Conservation (phyloP, 2,329 filamentous ascomycete species). For the Phoma sp. region DNA sequence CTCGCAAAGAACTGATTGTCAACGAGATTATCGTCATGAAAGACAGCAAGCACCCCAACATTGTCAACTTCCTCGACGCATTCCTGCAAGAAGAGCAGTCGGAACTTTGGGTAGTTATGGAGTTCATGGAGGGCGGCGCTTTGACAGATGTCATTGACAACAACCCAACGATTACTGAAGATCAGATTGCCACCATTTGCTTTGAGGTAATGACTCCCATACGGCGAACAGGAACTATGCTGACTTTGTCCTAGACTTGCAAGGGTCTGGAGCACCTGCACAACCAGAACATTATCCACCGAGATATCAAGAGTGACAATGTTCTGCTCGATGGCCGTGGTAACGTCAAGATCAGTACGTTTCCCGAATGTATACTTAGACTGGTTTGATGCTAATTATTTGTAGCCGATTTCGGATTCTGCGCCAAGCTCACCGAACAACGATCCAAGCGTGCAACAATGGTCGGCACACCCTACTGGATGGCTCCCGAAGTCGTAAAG, state of each 20-base stretch:
- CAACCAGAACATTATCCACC: slow-evolving; percentile 95
- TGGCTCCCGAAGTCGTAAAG: slow-evolving; percentile 99
- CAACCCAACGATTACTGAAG: slow-evolving; percentile 90
- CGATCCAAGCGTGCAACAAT: slow-evolving; percentile 98
- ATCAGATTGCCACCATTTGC: slow-evolving; percentile 97
- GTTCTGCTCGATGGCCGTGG: slow-evolving; percentile 92
- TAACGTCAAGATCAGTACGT: slow-evolving; percentile 96
- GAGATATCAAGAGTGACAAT: slow-evolving; percentile 99
- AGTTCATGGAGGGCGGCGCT: slow-evolving; percentile 98
- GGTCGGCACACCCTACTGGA: slow-evolving; percentile 99
- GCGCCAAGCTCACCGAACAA: slow-evolving; percentile 95
- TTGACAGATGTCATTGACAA: slow-evolving; percentile 99
- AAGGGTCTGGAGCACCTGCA: slow-evolving; percentile 93
- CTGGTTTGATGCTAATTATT: slow-evolving; percentile 8
- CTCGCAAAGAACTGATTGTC: slow-evolving; percentile 96
- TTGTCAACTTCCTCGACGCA: slow-evolving; percentile 97
- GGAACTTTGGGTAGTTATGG: slow-evolving; percentile 99
- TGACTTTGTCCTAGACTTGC: slow-evolving; percentile 73
- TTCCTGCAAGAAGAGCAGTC: slow-evolving; percentile 94
- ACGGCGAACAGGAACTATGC: slow-evolving; percentile 4
- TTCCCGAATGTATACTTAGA: background rate
- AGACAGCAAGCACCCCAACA: slow-evolving; percentile 96
- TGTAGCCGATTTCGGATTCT: slow-evolving; percentile 98
- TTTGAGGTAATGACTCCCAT: slow-evolving; percentile 73
- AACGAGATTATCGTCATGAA: slow-evolving; percentile 99